phyloP scores from a whole-genome alignment of 331 rosid species.

The Stylosanthes scabra region DNA sequence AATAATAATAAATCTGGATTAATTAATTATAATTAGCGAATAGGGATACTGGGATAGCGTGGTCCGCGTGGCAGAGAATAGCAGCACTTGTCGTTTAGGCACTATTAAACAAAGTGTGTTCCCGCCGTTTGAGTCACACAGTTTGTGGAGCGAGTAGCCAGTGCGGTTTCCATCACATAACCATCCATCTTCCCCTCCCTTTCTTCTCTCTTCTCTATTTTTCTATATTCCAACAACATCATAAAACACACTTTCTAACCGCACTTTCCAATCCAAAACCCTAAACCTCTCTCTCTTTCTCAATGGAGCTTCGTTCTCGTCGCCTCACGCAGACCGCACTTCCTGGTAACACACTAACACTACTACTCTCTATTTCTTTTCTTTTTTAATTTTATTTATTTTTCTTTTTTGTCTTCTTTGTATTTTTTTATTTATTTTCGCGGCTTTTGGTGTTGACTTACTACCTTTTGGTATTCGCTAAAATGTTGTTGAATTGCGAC shows the following conservation, averaged over 20 bases:
- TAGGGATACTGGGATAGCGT: background rate
- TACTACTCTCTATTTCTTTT: background rate
- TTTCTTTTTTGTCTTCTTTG: background rate
- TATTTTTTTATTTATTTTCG: background rate
- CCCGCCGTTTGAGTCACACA: conserved; percentile 45
- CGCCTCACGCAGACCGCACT: conserved; percentile 12
- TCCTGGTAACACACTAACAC: conserved; percentile 20
- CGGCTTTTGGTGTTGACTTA: background rate
- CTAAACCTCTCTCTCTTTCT: conserved; percentile 18
- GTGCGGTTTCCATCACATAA: background rate
- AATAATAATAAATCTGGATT: too few species aligned
- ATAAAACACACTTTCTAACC: background rate
- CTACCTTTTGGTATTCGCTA: background rate
- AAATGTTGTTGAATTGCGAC: background rate
- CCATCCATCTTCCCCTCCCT: background rate
- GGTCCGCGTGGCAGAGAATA: background rate
- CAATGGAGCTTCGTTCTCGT: conserved; percentile 49
- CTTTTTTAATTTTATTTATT: background rate
- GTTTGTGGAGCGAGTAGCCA: background rate
- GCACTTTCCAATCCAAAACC: conserved; percentile 36
- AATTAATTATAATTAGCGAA: too few species aligned
- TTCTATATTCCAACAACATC: too few species aligned
- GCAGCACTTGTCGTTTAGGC: background rate
- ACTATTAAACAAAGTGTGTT: conserved; percentile 15
- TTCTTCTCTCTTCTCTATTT: too few species aligned